Base-by-base conservation (phyloP, 164 flowering plant genomes). In the Piper longum region DNA sequence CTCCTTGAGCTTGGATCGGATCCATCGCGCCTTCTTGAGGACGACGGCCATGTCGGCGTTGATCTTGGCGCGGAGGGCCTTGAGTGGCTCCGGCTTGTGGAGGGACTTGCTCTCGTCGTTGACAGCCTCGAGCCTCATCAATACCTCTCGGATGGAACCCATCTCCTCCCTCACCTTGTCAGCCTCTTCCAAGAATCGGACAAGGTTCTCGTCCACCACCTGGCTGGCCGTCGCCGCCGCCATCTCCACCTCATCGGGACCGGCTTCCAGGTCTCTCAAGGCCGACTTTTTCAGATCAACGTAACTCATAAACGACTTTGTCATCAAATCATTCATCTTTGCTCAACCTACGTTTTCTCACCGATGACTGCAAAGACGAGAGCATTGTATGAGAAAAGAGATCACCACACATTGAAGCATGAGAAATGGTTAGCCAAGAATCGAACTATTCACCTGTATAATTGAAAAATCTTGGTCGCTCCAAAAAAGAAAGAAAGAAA, bases 281-380 rank as follows among this genome's bases (percentile, higher is more conserved):
- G 97, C 95, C 41, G 73, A 85, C 65, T 85, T 90, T 82, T 87
- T 90, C 4, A 90, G 78, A 73, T 90, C 95, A 3, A 86, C 85
- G 62, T 87, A 90, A 83, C 76, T 87, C 13, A 70, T 62, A 76
- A 84, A 90, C 8, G 97, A 90, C 66, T 88, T 88, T 4, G 97
- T 87, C 92, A 90, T 87, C 41, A 90, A 67, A 64, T 90, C 91
- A 63, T 90, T 90, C 97, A 90, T 90, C 67, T 81, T 83, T 54
- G 12, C 41, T 9, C 52, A 48, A 6, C 14, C 52, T 48, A 12
- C 14, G 3, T 9, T 12, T 12, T 48, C 11, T 48, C 52, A 48
- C 52, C 14, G 14, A 12, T 9, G 3, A 48, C 14, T 9, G 11
- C 9, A 14, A 48, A 48, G 52, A 48, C 36, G 36, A 26, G 36